phyloP scores from a whole-genome alignment of 768 basidiomycete genomes.

The Pulveroboletus ravenelii region DNA sequence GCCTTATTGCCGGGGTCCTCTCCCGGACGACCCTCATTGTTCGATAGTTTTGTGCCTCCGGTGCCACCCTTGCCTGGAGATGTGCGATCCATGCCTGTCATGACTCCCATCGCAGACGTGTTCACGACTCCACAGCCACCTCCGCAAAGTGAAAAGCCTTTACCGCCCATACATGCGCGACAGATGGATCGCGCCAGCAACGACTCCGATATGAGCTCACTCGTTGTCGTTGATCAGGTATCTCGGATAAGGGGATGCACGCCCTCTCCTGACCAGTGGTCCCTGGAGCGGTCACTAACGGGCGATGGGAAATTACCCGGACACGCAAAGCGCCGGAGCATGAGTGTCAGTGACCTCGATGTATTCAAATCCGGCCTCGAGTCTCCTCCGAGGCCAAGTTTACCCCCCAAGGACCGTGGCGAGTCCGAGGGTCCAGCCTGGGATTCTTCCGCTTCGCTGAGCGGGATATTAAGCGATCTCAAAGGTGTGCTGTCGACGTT shows the following conservation, averaged over 20 bases:
- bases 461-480: slow-evolving; percentile 68
- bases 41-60: slow-evolving; percentile 36
- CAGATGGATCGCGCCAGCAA: slow-evolving; percentile 34
- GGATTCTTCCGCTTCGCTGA: slow-evolving; percentile 43
- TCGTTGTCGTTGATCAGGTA: slow-evolving; percentile 52
- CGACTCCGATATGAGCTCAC: slow-evolving; percentile 50
- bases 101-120: slow-evolving; percentile 50
- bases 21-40: slow-evolving; percentile 26
- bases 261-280: slow-evolving; percentile 29
- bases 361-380: slow-evolving; percentile 41
- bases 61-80: slow-evolving; percentile 48
- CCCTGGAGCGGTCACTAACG: too few relatives aligned
- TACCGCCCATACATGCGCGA: slow-evolving; percentile 52
- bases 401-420: slow-evolving; percentile 30
- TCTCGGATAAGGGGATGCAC: slow-evolving; percentile 35
- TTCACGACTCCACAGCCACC: slow-evolving; percentile 36
- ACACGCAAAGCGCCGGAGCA: slow-evolving; percentile 56
- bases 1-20: slow-evolving; percentile 33
- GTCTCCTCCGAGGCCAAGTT: slow-evolving; percentile 34
- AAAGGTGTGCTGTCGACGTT: slow-evolving; percentile 66
- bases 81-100: slow-evolving; percentile 33
- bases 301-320: slow-evolving; percentile 27
- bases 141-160: slow-evolving; percentile 50
- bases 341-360: slow-evolving; percentile 69
- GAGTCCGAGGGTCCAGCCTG: slow-evolving; percentile 30